Conservation (phyloP, 352 stramenopile genomes). For the Pythium pectinolyticum region DNA sequence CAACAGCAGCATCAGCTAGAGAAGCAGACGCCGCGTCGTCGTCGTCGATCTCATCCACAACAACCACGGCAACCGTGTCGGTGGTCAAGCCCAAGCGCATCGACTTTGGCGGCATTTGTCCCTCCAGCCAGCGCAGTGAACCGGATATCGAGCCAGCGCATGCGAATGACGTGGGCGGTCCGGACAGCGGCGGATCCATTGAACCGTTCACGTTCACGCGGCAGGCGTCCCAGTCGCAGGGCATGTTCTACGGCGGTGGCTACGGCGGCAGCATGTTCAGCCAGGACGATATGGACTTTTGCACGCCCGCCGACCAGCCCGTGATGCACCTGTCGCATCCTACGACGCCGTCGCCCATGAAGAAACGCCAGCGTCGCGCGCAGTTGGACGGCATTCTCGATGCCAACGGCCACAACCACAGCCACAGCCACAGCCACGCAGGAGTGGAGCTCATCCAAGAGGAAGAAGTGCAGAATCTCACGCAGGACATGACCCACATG, state of each 20-base stretch:
- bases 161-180: neutral
- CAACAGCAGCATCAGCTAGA: neutral
- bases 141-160: conserved; percentile 57
- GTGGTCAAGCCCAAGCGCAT: conserved; percentile 67
- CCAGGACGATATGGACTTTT: conserved; percentile 85
- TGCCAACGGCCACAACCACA: conserved; percentile 8
- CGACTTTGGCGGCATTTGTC: conserved; percentile 56
- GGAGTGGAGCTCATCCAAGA: conserved; percentile 45
- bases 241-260: conserved; percentile 16
- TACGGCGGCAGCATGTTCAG: conserved; percentile 56
- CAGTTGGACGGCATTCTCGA: conserved; percentile 19
- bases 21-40: neutral
- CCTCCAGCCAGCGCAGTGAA: conserved; percentile 69
- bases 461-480: conserved; percentile 69
- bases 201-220: conserved; percentile 14
- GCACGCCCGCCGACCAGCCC: conserved; percentile 79
- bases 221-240: conserved; percentile 25
- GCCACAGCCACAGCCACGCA: neutral
- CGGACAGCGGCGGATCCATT: neutral
- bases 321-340: conserved; percentile 81
- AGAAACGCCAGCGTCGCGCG: conserved; percentile 57
- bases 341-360: conserved; percentile 78
- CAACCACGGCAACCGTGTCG: too few relatives aligned
- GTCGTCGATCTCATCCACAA: conserved; percentile 6
- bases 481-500: conserved; percentile 79